A percentile compares a stretch with the other conserved stretches of the same genome.
Conservation (phyloP, 1,284 basidiomycete species). For the Earliella scabrosa region DNA sequence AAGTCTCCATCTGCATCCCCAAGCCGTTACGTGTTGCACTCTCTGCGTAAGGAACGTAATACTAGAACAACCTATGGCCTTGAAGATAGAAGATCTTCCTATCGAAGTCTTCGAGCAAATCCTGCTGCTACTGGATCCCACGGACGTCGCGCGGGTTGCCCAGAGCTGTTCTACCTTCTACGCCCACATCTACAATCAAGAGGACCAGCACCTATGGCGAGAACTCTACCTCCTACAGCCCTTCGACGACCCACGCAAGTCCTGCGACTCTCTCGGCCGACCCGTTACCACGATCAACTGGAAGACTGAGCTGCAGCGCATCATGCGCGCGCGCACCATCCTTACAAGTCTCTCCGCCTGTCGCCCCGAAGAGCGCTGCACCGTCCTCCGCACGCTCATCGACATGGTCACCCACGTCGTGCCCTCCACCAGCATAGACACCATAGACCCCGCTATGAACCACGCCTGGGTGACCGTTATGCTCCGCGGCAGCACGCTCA, state of each 20-base stretch:
- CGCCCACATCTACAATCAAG: slow-evolving; percentile 48
- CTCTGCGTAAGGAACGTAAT: too few relatives aligned
- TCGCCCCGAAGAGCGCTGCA: slow-evolving; percentile 45
- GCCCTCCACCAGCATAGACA: slow-evolving; percentile 37
- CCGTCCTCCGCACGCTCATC: slow-evolving; percentile 51
- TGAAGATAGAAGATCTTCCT: slow-evolving; percentile 42
- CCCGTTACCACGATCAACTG: slow-evolving; percentile 48
- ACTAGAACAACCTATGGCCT: slow-evolving; percentile 22
- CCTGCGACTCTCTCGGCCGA: slow-evolving; percentile 48
- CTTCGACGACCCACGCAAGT: slow-evolving; percentile 60
- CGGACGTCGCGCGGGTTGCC: slow-evolving; percentile 53
- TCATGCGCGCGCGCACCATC: slow-evolving; percentile 54
- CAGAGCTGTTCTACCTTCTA: slow-evolving; percentile 52
- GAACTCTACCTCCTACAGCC: slow-evolving; percentile 59
- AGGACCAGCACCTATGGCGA: slow-evolving; percentile 60
- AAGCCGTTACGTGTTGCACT: neutral
- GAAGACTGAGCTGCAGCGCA: slow-evolving; percentile 52
- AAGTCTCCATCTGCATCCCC: neutral
- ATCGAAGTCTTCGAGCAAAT: slow-evolving; percentile 60
- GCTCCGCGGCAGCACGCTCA: slow-evolving; percentile 46
- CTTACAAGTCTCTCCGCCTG: slow-evolving; percentile 39
- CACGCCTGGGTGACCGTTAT: slow-evolving; percentile 53
- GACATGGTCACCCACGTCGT: slow-evolving; percentile 47
- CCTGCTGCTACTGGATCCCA: slow-evolving; percentile 55
- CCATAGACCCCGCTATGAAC: slow-evolving; percentile 48